Base-by-base conservation (phyloP, 176 grass and related monocot genomes). In the Avena insularis region DNA sequence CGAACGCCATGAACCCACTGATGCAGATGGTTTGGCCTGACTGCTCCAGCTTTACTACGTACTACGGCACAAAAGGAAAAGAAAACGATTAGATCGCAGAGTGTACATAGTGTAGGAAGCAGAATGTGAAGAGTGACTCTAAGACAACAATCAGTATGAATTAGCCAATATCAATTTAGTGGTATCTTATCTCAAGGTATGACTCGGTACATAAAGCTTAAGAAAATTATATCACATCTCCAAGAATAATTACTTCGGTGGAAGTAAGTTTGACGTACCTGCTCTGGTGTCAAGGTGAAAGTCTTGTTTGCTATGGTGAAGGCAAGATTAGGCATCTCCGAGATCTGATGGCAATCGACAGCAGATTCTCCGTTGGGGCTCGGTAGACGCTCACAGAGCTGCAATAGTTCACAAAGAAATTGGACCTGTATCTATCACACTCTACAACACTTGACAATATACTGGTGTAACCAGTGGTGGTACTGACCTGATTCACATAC, bases 361-460 rank as follows among this genome's bases (percentile, higher is more conserved):
- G 90, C 86, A 53, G 96, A 95, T 88, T 92, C 96, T 1, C 93
- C 93, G 33, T 72, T 84, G 9, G 96, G 96, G 86, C 93, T 98
- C 43, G 96, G 96, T 9, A 98, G 88, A 40, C 80, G 88, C 90
- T 93, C 93, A 45, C 96, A 98, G 17, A 98, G 88, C 96, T 98
- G 78, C 74, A 73, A 5, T 61, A 29, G 29, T 43, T 53, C 31
- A 55, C 33, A 79, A 33, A 60, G 5, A 16, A 78, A 80, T 84
- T 62, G 27, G 5, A 68, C 82, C 0, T 23, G 19, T 16, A 51
- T 51, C 49, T 29, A 2, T 70, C 81, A 72, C 6, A 63, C 23
- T 12, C 66, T 80, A 13, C 19, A 48, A 45, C 53, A 55, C 45
- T 64, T 56, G 3, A 5, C 35, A 68, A 12, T 12, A 55, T 21